Base-by-base conservation (phyloP, 208 protist species). In the Trypanosoma cruzi region DNA sequence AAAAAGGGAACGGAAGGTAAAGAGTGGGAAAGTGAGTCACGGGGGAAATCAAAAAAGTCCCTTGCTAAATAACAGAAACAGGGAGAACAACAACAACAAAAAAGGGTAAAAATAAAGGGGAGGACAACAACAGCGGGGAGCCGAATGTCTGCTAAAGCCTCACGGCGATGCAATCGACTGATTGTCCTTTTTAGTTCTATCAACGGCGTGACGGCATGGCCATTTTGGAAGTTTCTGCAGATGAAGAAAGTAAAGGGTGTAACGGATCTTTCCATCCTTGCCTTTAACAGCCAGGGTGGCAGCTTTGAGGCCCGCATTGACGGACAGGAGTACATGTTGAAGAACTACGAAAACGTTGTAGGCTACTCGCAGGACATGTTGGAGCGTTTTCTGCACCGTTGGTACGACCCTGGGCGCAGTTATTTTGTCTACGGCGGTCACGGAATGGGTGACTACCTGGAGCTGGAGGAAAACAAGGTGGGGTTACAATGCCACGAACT, bases 371-470 rank as follows among this genome's bases (percentile, higher is more conserved):
- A 90, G 26, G 86, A 92, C 50, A 86, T 94, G 80, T 76, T 94
- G 20, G 80, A 88, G 60, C 46, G 49, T 28, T 91, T 91, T 58
- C 64, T 90, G 8, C 68, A 90, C 26, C 77, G 79, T 31, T 87
- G 82, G 71, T 75, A 95, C 63, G 82, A 91, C 40, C 80, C 82
- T 0, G 86, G 85, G 18, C 78, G 84, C 1, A 92, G 75, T 65
- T 95, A 93, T 60, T 92, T 95, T 52, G 84, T 95, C 3, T 95
- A 95, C 75, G 89, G 89, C 37, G 89, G 89, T 2, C 89, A 95
- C 55, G 89, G 89, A 29, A 95, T 95, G 89, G 89, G 89, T 16
- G 89, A 95, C 80, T 93, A 92, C 73, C 61, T 95, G 31, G 86
- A 95, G 64, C 70, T 95, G 1, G 86, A 95, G 62, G 67, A 83